phyloP scores from a whole-genome alignment of 352 stramenopile genomes.

The Phytopythium aichiense region DNA sequence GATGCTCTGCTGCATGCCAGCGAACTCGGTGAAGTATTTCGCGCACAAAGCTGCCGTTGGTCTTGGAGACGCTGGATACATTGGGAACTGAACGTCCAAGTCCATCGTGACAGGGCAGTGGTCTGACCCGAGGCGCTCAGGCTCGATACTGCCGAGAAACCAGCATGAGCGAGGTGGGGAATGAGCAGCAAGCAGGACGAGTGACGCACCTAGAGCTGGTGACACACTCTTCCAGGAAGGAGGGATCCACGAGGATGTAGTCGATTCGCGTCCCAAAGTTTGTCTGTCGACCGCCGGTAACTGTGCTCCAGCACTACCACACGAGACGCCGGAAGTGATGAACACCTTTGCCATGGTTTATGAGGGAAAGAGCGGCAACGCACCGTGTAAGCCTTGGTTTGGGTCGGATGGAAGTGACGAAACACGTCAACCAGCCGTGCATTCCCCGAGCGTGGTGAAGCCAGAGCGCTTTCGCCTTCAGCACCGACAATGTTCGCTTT shows the following conservation, averaged over 20 bases:
- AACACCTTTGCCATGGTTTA: background rate
- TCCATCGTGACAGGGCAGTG: constrained; percentile 72
- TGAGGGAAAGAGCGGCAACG: constrained; percentile 1
- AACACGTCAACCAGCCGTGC: constrained; percentile 73
- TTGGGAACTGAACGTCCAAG: constrained; percentile 31
- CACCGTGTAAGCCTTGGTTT: constrained; percentile 80
- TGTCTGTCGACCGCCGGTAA: constrained; percentile 80
- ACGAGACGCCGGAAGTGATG: background rate
- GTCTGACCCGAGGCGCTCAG: constrained; percentile 62
- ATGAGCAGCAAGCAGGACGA: background rate
- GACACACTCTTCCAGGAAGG: constrained; percentile 39
- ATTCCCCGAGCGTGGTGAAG: background rate
- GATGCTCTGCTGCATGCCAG: constrained; percentile 70
- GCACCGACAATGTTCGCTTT: background rate
- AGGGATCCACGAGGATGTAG: constrained; percentile 80
- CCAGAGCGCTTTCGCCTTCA: background rate
- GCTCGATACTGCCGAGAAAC: constrained; percentile 31
- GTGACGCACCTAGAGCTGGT: constrained; percentile 48
- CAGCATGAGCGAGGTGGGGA: background rate
- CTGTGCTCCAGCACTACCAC: constrained; percentile 80
- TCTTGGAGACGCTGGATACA: background rate
- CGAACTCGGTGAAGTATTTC: constrained; percentile 73
- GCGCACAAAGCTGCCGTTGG: constrained; percentile 53
- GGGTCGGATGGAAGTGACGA: constrained; percentile 65
- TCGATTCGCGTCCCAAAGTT: constrained; percentile 92